Base-by-base conservation (phyloP, 2,329 filamentous ascomycete genomes). In the Colletotrichum paranaense region DNA sequence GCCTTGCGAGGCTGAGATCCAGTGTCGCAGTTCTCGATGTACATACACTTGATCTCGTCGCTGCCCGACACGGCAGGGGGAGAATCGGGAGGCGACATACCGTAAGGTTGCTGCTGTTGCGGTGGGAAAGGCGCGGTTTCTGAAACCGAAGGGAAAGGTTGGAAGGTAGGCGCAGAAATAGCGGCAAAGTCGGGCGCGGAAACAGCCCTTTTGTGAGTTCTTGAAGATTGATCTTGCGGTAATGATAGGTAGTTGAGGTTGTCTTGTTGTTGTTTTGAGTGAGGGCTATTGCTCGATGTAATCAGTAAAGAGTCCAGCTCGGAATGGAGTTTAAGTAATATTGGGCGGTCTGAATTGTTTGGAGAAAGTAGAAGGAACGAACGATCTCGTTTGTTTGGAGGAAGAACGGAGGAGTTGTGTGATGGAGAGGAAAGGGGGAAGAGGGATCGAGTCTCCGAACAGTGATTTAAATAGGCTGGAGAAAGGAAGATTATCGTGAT, bases 1-100 rank as follows among this genome's bases (percentile, higher is more conserved):
- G 92, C 91, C 82, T 96, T 96, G 60, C 94, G 90, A 28, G 88
- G 88, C 68, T 89, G 87, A 5, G 90, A 91, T 4, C 86, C 87
- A 0, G 90, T 92, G 58, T 89, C 86, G 78, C 91, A 93, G 73
- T 88, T 84, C 1, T 84, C 80, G 19, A 88, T 86, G 75, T 88
- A 91, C 83, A 90, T 88, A 78, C 90, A 92, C 57, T 77, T 74
- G 57, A 76, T 75, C 57, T 74, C 68, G 16, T 77, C 57, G 16
- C 62, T 24, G 24, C 75, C 62, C 14, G 66, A 30, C 14, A 56
- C 64, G 6, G 71, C 56, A 75, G 73, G n/a, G 28, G 73, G 60
- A 49, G 60, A 59, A 14, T 60, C 28, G 19, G 58, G 69, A 7
- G 70, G 65, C 5, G 73, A 64, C 75, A 76, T 70, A 8, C 71